phyloP scores from a whole-genome alignment of 164 flowering plant species.

The Taxillus chinensis region DNA sequence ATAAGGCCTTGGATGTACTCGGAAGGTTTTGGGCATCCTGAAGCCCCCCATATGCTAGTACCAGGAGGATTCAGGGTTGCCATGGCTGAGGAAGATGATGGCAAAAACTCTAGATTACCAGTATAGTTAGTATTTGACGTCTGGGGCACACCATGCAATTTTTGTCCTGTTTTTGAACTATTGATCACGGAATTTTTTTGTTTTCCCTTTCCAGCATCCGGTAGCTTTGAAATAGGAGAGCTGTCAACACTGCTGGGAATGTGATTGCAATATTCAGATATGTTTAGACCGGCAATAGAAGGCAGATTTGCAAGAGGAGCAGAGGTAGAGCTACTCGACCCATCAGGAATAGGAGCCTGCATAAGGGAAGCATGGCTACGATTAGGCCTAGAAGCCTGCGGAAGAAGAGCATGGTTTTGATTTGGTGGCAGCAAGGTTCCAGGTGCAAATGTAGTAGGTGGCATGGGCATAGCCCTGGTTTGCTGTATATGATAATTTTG shows the following conservation, averaged over 20 bases:
- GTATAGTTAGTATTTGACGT: constrained; percentile 16
- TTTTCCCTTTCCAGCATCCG: constrained; percentile 25
- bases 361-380: neutral
- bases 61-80: constrained; percentile 13
- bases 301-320: constrained; percentile 26
- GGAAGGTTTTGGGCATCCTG: constrained; percentile 40
- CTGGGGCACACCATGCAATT: constrained; percentile 9
- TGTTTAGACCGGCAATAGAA: constrained; percentile 40
- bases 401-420: constrained; percentile 17
- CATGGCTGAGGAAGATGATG: constrained; percentile 21
- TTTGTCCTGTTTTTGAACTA: constrained; percentile 8
- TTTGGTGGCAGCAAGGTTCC: constrained; percentile 25
- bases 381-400: neutral
- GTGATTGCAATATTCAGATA: constrained; percentile 20
- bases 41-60: constrained; percentile 31
- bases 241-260: constrained; percentile 12
- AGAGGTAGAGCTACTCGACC: constrained; percentile 20
- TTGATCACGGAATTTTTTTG: constrained; percentile 10
- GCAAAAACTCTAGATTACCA: constrained; percentile 24
- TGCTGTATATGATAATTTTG: constrained; percentile 37
- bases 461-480: constrained; percentile 29
- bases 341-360: constrained; percentile 30
- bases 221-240: constrained; percentile 22
- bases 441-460: constrained; percentile 20
- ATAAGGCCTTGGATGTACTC: constrained; percentile 46